Base-by-base conservation (phyloP, 2,329 filamentous ascomycete genomes). In the Thelonectria olida region DNA sequence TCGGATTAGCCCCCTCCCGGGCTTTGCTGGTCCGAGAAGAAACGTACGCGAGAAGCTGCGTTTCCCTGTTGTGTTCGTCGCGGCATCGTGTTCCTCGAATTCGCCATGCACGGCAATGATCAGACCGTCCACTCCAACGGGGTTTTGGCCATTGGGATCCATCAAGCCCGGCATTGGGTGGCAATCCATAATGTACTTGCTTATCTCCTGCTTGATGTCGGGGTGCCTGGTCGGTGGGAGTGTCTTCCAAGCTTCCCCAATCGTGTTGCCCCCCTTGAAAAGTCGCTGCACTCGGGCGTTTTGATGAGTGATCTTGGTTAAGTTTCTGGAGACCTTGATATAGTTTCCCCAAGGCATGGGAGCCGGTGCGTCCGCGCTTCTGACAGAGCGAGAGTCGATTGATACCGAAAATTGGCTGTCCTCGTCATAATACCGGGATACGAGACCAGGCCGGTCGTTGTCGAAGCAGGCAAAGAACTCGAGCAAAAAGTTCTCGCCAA, bases 41-140 rank as follows among this genome's bases (percentile, higher is more conserved):
- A 96, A 93, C 1, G 88, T 91, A 51, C 93, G 88, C 54, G 93
- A 92, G 76, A 97, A 97, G 74, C 90, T 93, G 62, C 93, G 89
- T 68, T 89, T 87, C 36, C 87, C 83, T 42, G 84, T 85, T 44
- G 85, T 83, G 48, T 84, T 81, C 20, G 83, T 84, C 15, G 77
- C 76, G 4, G 79, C 75, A 67, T 91, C 86, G 17, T 89, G 80
- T 73, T 97, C 93, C 49, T 95, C 89, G 62, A 93, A 96, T 71
- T 95, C 91, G 64, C 93, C 92, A 69, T 96, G 91, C n/a, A 95
- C 84, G 7, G 86, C 90, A 67, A 96, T 86, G 50, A 92, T 84
- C 65, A 96, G 85, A 7, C 93, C 92, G 65, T 92, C 91, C 19
- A 95, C 92, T 5, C 92, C 92, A 19, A 81, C 79, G 1, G 79